Percentiles rank a stretch among this genome's conserved stretches.
Conservation (phyloP, 2,329 filamentous ascomycete species). For the Scorias spongiosa region DNA sequence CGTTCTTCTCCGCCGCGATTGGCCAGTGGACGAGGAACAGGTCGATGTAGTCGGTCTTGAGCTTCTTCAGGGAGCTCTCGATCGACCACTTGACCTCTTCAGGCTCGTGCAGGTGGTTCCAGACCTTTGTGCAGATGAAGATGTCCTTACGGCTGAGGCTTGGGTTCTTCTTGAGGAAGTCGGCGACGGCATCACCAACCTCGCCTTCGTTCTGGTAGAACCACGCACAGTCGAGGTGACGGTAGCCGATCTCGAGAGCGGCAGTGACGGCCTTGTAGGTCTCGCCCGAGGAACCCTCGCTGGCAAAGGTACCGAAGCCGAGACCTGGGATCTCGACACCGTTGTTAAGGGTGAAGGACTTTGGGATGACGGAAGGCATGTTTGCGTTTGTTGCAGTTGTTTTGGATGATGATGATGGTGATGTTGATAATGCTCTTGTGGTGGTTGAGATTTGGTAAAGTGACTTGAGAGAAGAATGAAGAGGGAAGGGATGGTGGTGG, state of each 20-base stretch:
- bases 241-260: conserved; percentile 36
- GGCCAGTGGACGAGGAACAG: conserved; percentile 28
- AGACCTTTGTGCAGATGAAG: conserved; percentile 39
- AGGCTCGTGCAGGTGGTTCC: conserved; percentile 35
- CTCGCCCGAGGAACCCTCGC: conserved; percentile 46
- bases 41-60: conserved; percentile 21
- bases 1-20: conserved; percentile 36
- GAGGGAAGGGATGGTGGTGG: neutral
- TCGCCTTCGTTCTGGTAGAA: conserved; percentile 40
- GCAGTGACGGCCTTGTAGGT: conserved; percentile 39
- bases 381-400: conserved; percentile 7
- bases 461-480: conserved; percentile 1
- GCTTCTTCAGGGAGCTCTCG: conserved; percentile 19
- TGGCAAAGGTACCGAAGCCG: conserved; percentile 53
- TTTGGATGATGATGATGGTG: neutral
- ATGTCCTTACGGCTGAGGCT: conserved; percentile 34
- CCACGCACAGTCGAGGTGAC: conserved; percentile 42
- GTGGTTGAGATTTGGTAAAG: neutral
- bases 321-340: conserved; percentile 46
- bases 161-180: conserved; percentile 36
- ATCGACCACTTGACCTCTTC: conserved; percentile 22
- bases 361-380: conserved; percentile 38
- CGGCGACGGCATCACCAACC: conserved; percentile 36
- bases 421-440: neutral
- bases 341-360: conserved; percentile 39